A percentile compares a stretch with the other conserved stretches of the same genome.
These are phyloP conservation scores for Chaetomium fimeti DNA, from an alignment of 495 filamentous ascomycete genomes.

Conservation along the genomic window DNA sequence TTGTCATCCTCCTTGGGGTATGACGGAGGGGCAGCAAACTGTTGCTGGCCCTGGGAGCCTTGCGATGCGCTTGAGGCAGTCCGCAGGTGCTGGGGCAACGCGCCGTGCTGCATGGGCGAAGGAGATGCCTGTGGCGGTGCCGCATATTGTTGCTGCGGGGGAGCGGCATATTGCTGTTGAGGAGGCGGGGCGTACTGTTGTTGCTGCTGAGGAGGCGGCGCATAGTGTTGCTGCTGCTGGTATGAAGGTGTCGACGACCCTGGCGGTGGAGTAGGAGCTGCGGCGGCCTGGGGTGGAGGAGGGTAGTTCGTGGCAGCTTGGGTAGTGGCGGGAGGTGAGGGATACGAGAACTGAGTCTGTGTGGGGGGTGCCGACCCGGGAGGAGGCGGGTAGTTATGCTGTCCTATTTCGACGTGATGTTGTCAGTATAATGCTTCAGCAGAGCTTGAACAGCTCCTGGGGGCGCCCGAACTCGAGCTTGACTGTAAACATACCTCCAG, in stretches of 20 bases:
- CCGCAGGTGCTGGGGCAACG: constrained; percentile 36
- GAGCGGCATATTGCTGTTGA: constrained; percentile 32
- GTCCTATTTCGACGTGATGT: constrained; percentile 17
- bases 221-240: constrained; percentile 36
- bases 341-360: constrained; percentile 48
- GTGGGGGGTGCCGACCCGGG: constrained; percentile 45
- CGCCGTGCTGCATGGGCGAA: constrained; percentile 22
- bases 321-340: constrained; percentile 38
- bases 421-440: neutral
- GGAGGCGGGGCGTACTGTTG: constrained; percentile 41
- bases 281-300: constrained; percentile 30
- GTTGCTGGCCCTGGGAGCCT: constrained; percentile 35
- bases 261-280: constrained; percentile 32
- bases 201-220: constrained; percentile 40
- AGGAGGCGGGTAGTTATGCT: constrained; percentile 35
- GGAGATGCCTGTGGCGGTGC: constrained; percentile 18
- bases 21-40: constrained; percentile 35
- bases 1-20: constrained; percentile 38
- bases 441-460: neutral
- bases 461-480: neutral
- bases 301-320: constrained; percentile 34
- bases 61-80: constrained; percentile 25
- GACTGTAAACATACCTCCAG: constrained; percentile 29
- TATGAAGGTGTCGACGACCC: constrained; percentile 33
- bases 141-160: constrained; percentile 29